Base-by-base conservation (phyloP, 768 basidiomycete species). In the Suillus brevipes region DNA sequence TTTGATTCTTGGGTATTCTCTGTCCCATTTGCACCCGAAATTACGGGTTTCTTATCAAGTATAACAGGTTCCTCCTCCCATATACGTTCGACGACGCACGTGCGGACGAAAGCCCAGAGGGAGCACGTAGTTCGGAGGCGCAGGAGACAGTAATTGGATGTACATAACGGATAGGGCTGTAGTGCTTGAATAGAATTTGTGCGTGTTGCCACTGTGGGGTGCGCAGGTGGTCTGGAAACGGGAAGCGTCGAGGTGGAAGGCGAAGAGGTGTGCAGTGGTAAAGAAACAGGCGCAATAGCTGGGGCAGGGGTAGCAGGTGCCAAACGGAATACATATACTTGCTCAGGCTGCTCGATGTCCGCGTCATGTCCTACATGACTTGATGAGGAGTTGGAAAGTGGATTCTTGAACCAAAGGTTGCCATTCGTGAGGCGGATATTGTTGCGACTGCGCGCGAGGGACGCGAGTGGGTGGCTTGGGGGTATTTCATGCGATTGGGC, bases 101-200 rank as follows among this genome's bases (percentile, higher is more conserved):
- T 88, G 28, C 94, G 86, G 60, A 97, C 88, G 71, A 92, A 97
- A 20, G 90, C 87, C 94, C 95, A 97, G 16, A 97, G 79, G 5
- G 89, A 90, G 75, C 94, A 96, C n/a, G 95, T 94, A 43, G 89
- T 83, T 14, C 95, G 87, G 23, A 97, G 81, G 9, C 95, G 86
- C 6, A 84, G 79, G 18, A 97, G 81, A 74, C 95, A 97, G 89
- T 94, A 97, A n/a, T 91, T 89, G 20, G 85, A 86, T 13, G 84
- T 79, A 71, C 95, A 97, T 3, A 97, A 80, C 1, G 95, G 93
- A 75, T 97, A 67, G 8, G 74, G 76, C 25, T 70, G 69, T 38
- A 73, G 73, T 23, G 67, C 47, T 37, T 76, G 76, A 42, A 66
- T n/a, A 34, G 69, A 61, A 20, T 66, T 67, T 23, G 70, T 65